phyloP scores from a whole-genome alignment of 768 basidiomycete species.

The Russula virescens region DNA sequence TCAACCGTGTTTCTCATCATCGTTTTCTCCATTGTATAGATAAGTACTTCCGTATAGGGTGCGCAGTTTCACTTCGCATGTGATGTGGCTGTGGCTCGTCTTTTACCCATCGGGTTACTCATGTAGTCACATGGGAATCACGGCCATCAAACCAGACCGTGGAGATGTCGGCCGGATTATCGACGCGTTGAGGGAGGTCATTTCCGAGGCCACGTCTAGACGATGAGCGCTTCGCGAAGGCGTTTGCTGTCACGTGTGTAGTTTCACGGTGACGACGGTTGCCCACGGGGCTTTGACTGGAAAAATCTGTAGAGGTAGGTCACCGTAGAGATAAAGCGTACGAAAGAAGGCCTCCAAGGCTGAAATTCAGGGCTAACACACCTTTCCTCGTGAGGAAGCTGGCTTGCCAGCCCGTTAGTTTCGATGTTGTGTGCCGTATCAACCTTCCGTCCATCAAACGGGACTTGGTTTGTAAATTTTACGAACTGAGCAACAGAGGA shows the following conservation, averaged over 20 bases:
- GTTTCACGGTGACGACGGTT: too few species aligned
- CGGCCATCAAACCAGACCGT: constrained; percentile 63
- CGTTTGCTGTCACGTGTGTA: too few species aligned
- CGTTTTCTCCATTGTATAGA: constrained; percentile 39
- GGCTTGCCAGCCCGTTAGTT: too few species aligned
- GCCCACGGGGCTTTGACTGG: background rate
- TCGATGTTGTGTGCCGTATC: too few species aligned
- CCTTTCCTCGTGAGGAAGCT: too few species aligned
- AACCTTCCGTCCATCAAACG: too few species aligned
- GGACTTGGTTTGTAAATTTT: too few species aligned
- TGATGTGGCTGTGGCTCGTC: background rate
- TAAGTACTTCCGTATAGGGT: constrained; percentile 90
- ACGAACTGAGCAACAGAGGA: too few species aligned
- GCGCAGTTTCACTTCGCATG: constrained; percentile 1
- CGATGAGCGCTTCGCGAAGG: background rate
- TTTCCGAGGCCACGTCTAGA: constrained; percentile 36
- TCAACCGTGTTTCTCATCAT: constrained; percentile 15
- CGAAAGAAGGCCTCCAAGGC: background rate
- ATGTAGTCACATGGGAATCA: constrained; percentile 73
- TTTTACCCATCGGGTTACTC: background rate
- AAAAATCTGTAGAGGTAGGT: background rate
- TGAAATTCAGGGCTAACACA: too few species aligned
- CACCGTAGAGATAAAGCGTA: background rate
- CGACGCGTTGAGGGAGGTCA: constrained; percentile 52
- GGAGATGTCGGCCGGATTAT: constrained; percentile 75